phyloP scores from a whole-genome alignment of 169 alveolate species.

The Cryptosporidium canis region DNA sequence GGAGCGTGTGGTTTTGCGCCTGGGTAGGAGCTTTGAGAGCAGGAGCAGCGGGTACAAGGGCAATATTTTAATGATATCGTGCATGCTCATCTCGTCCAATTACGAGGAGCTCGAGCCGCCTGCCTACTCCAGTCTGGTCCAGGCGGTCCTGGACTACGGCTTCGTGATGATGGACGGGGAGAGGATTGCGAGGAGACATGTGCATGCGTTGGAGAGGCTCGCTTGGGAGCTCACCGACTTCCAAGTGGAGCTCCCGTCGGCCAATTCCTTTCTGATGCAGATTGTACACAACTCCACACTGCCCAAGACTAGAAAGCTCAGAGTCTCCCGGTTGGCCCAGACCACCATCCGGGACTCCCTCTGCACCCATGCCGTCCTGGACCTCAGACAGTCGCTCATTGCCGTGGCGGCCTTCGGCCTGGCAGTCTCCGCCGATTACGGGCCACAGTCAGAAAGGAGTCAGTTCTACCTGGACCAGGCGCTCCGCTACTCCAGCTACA shows the following conservation, averaged over 20 bases:
- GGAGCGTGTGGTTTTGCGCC: not conserved
- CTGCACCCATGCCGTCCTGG: not conserved
- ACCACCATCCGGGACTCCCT: not conserved
- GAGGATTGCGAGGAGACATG: constrained; percentile 13
- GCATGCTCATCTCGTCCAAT: constrained; percentile 36
- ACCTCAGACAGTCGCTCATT: constrained; percentile 17
- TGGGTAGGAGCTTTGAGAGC: not conserved
- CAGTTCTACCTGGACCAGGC: not conserved
- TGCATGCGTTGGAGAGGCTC: not conserved
- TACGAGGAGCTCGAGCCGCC: constrained; percentile 55
- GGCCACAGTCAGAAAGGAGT: not conserved
- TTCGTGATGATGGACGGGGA: not conserved
- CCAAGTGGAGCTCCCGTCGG: constrained; percentile 45
- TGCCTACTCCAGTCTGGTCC: not conserved
- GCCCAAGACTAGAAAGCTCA: not conserved
- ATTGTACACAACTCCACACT: not conserved
- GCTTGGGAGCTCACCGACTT: constrained; percentile 20
- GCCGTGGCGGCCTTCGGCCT: constrained; percentile 1
- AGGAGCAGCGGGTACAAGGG: not conserved
- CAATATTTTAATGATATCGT: not conserved
- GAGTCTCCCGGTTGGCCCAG: not conserved
- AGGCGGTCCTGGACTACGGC: not conserved
- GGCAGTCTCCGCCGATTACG: not conserved
- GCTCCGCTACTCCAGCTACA: not conserved
- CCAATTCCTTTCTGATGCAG: constrained; percentile 41